These are phyloP conservation scores for Perkinsela sp. DNA, from an alignment of 208 protist species.

Conservation along the genomic window DNA sequence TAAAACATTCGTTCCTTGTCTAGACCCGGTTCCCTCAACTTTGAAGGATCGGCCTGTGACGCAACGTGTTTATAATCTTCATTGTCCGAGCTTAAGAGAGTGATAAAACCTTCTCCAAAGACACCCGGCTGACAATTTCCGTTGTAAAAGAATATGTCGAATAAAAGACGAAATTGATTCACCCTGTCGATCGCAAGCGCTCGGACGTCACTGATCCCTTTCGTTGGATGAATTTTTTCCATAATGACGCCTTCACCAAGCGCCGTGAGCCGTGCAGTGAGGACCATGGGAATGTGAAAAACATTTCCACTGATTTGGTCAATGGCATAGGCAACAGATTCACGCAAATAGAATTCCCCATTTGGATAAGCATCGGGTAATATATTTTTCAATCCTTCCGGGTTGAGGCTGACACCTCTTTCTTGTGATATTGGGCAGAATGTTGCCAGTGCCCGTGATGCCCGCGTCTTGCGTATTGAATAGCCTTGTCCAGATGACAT, in stretches of 20 bases:
- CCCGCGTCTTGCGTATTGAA: background rate
- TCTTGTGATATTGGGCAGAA: constrained; percentile 1
- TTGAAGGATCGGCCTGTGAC: background rate
- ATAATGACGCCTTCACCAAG: background rate
- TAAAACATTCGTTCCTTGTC: too few relatives aligned
- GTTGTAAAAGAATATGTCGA: background rate
- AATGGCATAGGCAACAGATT: background rate
- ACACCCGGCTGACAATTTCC: background rate
- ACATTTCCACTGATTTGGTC: background rate
- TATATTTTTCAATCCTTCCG: background rate
- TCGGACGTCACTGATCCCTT: background rate
- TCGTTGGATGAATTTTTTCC: background rate
- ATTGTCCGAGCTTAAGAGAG: background rate
- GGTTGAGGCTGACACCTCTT: background rate
- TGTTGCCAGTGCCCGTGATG: background rate
- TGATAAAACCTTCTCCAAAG: background rate
- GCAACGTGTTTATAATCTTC: too few relatives aligned
- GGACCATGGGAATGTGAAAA: background rate
- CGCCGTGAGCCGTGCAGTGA: background rate
- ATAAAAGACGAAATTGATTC: background rate
- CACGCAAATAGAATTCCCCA: background rate
- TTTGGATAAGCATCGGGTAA: background rate
- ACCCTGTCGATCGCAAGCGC: background rate
- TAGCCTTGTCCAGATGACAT: background rate
- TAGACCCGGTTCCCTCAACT: background rate